Conservation (phyloP, 805 yeast genomes). For the Ogataea methanolica region DNA sequence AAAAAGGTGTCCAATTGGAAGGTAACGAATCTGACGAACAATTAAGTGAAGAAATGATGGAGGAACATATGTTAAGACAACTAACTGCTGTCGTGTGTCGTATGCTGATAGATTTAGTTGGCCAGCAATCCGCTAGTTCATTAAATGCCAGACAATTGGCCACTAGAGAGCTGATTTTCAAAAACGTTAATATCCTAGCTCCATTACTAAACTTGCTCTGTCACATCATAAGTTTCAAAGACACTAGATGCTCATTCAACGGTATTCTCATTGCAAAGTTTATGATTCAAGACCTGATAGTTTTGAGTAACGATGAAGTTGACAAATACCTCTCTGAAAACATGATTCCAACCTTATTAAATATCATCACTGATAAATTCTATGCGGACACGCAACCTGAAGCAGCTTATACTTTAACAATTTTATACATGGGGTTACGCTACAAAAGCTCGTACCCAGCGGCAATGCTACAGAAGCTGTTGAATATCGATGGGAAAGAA, state of each 20-base stretch:
- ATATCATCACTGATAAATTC: constrained; percentile 66
- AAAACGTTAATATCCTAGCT: constrained; percentile 62
- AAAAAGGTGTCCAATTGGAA: constrained; percentile 51
- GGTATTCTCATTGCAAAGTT: constrained; percentile 77
- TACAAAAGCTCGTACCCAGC: constrained; percentile 68
- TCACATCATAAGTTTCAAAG: constrained; percentile 77
- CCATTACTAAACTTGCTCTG: constrained; percentile 72
- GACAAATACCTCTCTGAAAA: constrained; percentile 63
- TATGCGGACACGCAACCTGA: constrained; percentile 86
- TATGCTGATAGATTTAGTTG: constrained; percentile 79
- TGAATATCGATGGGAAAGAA: constrained; percentile 51
- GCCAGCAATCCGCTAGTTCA: constrained; percentile 54
- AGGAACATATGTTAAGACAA: constrained; percentile 89
- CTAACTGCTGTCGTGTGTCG: constrained; percentile 89
- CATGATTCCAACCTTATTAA: constrained; percentile 64
- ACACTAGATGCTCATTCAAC: constrained; percentile 89
- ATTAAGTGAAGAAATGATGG: constrained; percentile 96
- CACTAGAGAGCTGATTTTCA: constrained; percentile 62
- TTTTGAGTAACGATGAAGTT: constrained; percentile 62
- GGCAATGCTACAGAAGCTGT: constrained; percentile 45
- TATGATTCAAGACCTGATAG: constrained; percentile 61
- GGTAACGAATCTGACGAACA: constrained; percentile 67
- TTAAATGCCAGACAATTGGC: constrained; percentile 58
- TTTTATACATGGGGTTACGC: constrained; percentile 69
- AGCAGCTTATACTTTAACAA: constrained; percentile 84